phyloP scores from a whole-genome alignment of 352 stramenopile species.

The Globisporangium camurandrum region DNA sequence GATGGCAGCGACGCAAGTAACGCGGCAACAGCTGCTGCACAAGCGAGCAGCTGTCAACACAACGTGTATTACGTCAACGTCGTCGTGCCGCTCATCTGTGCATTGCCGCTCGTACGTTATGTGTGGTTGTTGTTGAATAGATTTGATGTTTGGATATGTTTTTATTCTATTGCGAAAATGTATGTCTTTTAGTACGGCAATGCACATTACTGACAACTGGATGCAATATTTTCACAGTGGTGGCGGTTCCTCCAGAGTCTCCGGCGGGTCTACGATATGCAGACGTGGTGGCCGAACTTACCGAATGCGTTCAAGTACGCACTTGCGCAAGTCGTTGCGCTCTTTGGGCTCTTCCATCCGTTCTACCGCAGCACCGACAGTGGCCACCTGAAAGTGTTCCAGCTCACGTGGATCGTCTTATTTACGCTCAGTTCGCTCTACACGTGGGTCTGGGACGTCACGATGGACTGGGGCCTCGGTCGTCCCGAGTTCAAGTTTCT shows the following conservation, averaged over 20 bases:
- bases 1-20: slow-evolving; percentile 11
- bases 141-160: not conserved
- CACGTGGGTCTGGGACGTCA: slow-evolving; percentile 81
- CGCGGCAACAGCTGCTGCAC: slow-evolving; percentile 7
- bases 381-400: slow-evolving; percentile 25
- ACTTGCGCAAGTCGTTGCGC: slow-evolving; percentile 71
- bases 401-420: slow-evolving; percentile 65
- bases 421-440: slow-evolving; percentile 80
- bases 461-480: slow-evolving; percentile 83
- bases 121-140: not conserved
- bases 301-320: slow-evolving; percentile 96
- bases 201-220: no score
- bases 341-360: slow-evolving; percentile 84
- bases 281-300: slow-evolving; percentile 93
- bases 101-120: slow-evolving; percentile 76
- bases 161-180: not conserved
- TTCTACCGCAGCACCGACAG: slow-evolving; percentile 37
- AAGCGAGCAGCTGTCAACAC: slow-evolving; percentile 32
- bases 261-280: slow-evolving; percentile 91
- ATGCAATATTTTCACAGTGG: slow-evolving; percentile 39
- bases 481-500: slow-evolving; percentile 72
- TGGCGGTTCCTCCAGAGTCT: slow-evolving; percentile 97
- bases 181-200: no score
- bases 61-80: slow-evolving; percentile 93
- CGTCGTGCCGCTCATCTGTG: slow-evolving; percentile 92